Base-by-base conservation (phyloP, 2,329 filamentous ascomycete genomes). In the Plectosphaerella cucumerina region DNA sequence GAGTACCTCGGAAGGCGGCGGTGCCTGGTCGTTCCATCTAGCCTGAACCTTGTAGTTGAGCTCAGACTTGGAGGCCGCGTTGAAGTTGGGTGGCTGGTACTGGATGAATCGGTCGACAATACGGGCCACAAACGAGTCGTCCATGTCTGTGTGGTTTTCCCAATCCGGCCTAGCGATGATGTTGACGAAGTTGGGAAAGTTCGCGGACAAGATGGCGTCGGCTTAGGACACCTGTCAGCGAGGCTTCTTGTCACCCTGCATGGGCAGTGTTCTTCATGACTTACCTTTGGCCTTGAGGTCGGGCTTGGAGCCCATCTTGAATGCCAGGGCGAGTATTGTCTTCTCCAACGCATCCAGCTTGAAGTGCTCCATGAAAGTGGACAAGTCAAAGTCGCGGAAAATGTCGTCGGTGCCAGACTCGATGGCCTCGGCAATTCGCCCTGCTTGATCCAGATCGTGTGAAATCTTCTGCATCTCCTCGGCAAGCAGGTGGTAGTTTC, bases 381-480 rank as follows among this genome's bases (percentile, higher is more conserved):
- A 88, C n/a, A 99, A 80, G 65, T 99, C 93, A 62, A 99, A 97
- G 65, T 97, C 93, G 52, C 91, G 87, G 68, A 96, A 97, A 54
- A 96, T 83, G 60, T 99, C 93, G 61, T 94, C 91, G 59, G 94
- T 93, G 18, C 85, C 89, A 2, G 85, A 87, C 69, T 97, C 92
- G 65, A 99, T 87, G 18, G 92, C 89, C 67, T 97, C 92, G 54
- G 93, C 92, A 64, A 99, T 96, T 71, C 90, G 95, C 60, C 84
- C 81, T 47, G 92, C 89, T 73, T 97, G 90, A 51, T 91, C 84
- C 48, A 84, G 78, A 67, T 96, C 89, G 55, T 85, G 83, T 47
- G 85, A 81, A 58, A 97, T 84, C 74, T 96, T 96, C 62, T 87
- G 81, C 79, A 97, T 86, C 74, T 97, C 93, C 56, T 82, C 80